These are phyloP conservation scores for Termitomyces heimii DNA, from an alignment of 768 basidiomycete species.

Conservation along the genomic window DNA sequence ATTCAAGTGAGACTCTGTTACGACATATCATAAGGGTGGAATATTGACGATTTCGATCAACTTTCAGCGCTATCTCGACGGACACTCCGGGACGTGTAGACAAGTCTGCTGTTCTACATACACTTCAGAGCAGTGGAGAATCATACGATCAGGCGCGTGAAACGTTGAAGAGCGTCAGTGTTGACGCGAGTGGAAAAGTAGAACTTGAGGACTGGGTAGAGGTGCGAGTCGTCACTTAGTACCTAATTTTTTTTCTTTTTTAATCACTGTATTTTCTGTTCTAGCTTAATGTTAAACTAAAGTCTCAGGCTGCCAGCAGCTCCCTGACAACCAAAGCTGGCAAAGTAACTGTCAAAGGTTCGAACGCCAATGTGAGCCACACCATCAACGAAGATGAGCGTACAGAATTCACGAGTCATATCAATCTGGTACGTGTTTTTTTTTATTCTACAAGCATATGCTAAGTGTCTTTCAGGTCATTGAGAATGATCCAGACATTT, in stretches of 20 bases:
- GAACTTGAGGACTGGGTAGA: conserved; percentile 99
- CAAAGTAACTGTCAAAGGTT: conserved; percentile 91
- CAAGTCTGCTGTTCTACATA: conserved; percentile 75
- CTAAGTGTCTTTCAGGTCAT: conserved; percentile 54
- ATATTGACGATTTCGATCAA: conserved; percentile 10
- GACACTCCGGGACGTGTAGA: conserved; percentile 80
- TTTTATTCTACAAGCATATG: conserved; percentile 2
- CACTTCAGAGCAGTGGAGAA: conserved; percentile 74
- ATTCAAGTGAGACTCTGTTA: conserved; percentile 75
- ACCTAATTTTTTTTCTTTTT: not conserved
- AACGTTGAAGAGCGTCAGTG: conserved; percentile 88
- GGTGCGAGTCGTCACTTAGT: conserved; percentile 38
- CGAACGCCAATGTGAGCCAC: conserved; percentile 92
- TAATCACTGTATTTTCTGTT: not conserved
- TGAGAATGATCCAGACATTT: conserved; percentile 84
- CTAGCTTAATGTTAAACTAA: conserved; percentile 80
- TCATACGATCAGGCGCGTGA: conserved; percentile 88
- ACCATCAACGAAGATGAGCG: conserved; percentile 98
- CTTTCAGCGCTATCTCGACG: conserved; percentile 59
- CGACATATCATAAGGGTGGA: conserved; percentile 2
- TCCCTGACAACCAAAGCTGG: conserved; percentile 64
- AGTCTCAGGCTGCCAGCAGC: conserved; percentile 34
- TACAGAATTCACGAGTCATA: conserved; percentile 95
- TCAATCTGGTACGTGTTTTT: conserved; percentile 69
- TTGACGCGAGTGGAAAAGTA: conserved; percentile 93